Conservation (phyloP, 768 basidiomycete species). For the Calocera viscosa region DNA sequence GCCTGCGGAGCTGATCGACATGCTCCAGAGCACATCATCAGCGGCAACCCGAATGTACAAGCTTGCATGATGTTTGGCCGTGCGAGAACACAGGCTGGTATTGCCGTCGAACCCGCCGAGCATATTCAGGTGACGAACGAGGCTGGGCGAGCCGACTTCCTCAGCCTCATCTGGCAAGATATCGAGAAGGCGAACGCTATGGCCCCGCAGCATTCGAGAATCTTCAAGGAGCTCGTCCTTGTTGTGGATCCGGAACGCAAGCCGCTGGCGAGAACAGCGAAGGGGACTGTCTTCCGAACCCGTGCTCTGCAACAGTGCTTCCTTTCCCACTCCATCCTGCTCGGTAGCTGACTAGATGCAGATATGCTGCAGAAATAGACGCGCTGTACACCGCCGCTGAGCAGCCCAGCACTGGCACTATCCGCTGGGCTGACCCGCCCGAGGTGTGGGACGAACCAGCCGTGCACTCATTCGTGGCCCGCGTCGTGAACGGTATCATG, state of each 20-base stretch:
- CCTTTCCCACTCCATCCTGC: no score
- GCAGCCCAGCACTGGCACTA: background rate
- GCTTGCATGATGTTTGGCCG: constrained; percentile 33
- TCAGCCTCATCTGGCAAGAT: background rate
- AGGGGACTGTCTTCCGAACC: background rate
- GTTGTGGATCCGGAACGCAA: background rate
- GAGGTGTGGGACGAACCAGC: background rate
- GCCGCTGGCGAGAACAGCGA: background rate
- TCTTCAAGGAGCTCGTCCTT: constrained; percentile 2
- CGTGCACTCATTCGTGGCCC: background rate
- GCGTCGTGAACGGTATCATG: background rate
- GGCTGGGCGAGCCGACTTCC: background rate
- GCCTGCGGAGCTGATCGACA: background rate
- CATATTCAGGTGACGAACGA: background rate
- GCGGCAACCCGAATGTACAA: constrained; percentile 26
- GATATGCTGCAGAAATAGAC: background rate
- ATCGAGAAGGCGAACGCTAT: background rate
- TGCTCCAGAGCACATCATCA: constrained; percentile 28
- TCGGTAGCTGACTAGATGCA: background rate
- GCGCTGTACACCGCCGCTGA: background rate
- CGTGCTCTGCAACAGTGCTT: background rate
- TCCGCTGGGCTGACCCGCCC: background rate
- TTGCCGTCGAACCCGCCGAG: constrained; percentile 30
- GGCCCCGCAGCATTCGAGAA: background rate
- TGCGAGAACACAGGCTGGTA: constrained; percentile 27